Evolutionary conservation across 257 asterid species (phyloP), one percentile per base, ranked within the genome.

Genomic region (Solanum ossicruentum): DNA sequence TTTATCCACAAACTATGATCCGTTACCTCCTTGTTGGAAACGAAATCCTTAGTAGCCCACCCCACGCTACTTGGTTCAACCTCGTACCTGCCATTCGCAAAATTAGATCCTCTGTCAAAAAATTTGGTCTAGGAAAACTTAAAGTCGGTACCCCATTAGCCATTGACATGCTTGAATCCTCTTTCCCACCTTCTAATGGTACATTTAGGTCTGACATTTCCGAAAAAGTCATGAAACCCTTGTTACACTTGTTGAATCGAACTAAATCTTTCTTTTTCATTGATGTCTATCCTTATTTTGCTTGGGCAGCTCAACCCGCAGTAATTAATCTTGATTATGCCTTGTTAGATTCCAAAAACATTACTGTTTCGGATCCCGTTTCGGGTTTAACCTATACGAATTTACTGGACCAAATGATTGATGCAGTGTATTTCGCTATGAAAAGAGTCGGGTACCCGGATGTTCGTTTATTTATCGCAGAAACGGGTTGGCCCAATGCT

Each of bases 401-500:
- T 80, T 88, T 95, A 51, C 67, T 96, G 81, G 99, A 96, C 82
- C 99, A 95, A 83, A 95, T 93, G 97, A 87, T 95, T 54, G 99
- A 96, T 52, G 88, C 99, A 1, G 61, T 90, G 0, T 23, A 88
- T 6, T 93, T 88, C 75, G 99, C 99, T 20, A 95, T 95, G 99
- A 84, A 87, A 61, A 82, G 88, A 77, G 87, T 90, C 66, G 98
- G 98, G 81, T 95, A 93, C 89, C 95, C 98, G 58, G 80, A 95
- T 73, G 66, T 92, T 82, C 93, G 98, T 2, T 17, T 96, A 17
- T 93, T 93, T 80, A 15, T 96, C 0, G 99, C 97, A 4, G 99
- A 96, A 86, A 96, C 98, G 20, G 98, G 99, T 66, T 96, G 99
- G 98, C 98, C 98, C 66, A 96, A 88, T 73, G 93, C 92, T 26